Percentiles rank a stretch among this genome's conserved stretches.
Conservation (phyloP, 2,329 filamentous ascomycete species). For the Botrytis galanthina region DNA sequence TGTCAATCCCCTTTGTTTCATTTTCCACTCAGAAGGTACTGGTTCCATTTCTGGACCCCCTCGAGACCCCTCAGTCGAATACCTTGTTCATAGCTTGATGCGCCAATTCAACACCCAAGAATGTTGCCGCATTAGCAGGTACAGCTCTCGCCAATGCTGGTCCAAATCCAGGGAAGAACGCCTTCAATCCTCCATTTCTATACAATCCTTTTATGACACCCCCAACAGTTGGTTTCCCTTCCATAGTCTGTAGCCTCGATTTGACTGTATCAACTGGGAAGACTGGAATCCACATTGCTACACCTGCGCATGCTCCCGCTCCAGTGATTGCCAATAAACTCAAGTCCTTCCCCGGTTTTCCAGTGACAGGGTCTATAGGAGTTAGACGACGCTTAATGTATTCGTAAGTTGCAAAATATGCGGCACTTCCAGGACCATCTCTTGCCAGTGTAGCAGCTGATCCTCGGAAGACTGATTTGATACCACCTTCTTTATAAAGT, state of each 20-base stretch:
- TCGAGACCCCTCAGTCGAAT: constrained; percentile 49
- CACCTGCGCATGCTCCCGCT: constrained; percentile 84
- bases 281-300: constrained; percentile 99
- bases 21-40: neutral
- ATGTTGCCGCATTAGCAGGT: constrained; percentile 94
- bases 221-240: constrained; percentile 76
- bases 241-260: constrained; percentile 85
- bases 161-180: constrained; percentile 96
- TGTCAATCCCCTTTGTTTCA: neutral
- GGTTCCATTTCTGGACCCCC: neutral
- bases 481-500: constrained; percentile 85
- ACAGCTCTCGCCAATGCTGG: constrained; percentile 90
- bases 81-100: constrained; percentile 79
- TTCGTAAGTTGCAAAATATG: constrained; percentile 97
- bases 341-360: constrained; percentile 71
- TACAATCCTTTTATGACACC: constrained; percentile 83
- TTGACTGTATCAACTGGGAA: constrained; percentile 98
- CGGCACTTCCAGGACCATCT: constrained; percentile 88
- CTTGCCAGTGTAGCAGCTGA: constrained; percentile 86
- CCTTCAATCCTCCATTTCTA: constrained; percentile 74
- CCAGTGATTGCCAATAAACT: constrained; percentile 79
- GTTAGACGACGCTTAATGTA: constrained; percentile 86
- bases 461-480: constrained; percentile 90
- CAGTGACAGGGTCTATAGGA: constrained; percentile 71
- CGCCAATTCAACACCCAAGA: constrained; percentile 79